phyloP scores from a whole-genome alignment of 768 basidiomycete species.

The Russula vinacea region DNA sequence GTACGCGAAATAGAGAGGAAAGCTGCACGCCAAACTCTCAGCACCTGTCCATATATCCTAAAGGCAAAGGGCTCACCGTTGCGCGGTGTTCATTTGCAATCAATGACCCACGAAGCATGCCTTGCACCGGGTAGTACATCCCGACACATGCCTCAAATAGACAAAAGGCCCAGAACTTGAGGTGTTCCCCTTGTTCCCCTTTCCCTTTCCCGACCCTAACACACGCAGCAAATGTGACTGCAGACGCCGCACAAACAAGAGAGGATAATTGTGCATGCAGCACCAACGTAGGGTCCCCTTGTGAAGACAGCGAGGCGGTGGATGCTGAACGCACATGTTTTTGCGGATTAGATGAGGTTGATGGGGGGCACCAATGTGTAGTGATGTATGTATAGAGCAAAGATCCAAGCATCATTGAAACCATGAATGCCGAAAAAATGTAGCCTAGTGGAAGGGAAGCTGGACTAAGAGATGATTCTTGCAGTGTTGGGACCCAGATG shows the following conservation, averaged over 20 bases:
- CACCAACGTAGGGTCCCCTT: slow-evolving; percentile 44
- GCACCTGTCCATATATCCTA: background rate
- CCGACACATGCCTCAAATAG: slow-evolving; percentile 74
- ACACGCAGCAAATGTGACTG: slow-evolving; percentile 52
- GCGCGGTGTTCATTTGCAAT: slow-evolving; percentile 72
- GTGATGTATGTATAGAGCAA: slow-evolving; percentile 57
- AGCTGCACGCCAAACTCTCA: slow-evolving; percentile 41
- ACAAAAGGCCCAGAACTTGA: slow-evolving; percentile 72
- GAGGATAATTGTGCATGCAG: slow-evolving; percentile 68
- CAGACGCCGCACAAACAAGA: slow-evolving; percentile 56
- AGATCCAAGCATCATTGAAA: slow-evolving; percentile 79
- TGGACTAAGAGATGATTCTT: slow-evolving; percentile 50
- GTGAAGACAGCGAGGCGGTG: slow-evolving; percentile 8
- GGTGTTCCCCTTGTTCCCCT: slow-evolving; percentile 40
- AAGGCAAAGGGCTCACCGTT: slow-evolving; percentile 47
- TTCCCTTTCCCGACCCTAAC: slow-evolving; percentile 37
- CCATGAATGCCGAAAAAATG: slow-evolving; percentile 79
- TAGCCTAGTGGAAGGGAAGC: slow-evolving; percentile 63
- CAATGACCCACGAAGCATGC: slow-evolving; percentile 63
- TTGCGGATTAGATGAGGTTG: slow-evolving; percentile 24
- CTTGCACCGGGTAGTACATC: slow-evolving; percentile 77
- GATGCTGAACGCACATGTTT: slow-evolving; percentile 22
- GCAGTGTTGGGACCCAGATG: slow-evolving; percentile 74
- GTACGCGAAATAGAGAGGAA: slow-evolving; percentile 69
- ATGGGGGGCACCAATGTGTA: slow-evolving; percentile 32